Percentiles rank a stretch among this genome's conserved stretches.
These are phyloP conservation scores for Theileria luwenshuni DNA, from an alignment of 169 alveolate species.

Conservation along the genomic window DNA sequence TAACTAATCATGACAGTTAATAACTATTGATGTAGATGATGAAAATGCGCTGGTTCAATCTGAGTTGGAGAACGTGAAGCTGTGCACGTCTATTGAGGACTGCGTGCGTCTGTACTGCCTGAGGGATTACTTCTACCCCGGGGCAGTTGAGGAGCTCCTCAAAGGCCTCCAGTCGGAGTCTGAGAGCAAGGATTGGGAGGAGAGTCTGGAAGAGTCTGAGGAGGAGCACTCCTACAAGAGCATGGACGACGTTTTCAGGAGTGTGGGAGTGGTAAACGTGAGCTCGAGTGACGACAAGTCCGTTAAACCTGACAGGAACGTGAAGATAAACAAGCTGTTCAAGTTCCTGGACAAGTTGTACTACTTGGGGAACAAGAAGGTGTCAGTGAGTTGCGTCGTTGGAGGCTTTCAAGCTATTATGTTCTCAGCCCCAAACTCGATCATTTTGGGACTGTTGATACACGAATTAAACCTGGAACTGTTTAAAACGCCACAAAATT, in stretches of 20 bases:
- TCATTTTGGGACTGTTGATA: conserved; percentile 3
- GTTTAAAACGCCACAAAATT: background rate
- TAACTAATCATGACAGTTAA: background rate
- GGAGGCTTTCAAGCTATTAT: background rate
- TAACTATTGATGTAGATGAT: conserved; percentile 7
- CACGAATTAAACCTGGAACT: background rate
- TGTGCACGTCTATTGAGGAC: conserved; percentile 2
- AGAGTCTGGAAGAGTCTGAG: background rate
- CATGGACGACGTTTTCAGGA: background rate
- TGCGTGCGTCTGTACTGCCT: conserved; percentile 3
- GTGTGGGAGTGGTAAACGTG: conserved; percentile 1
- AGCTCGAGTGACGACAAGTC: background rate
- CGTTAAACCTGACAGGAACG: background rate
- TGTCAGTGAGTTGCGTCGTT: background rate
- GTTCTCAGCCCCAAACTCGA: background rate
- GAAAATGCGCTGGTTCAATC: conserved; percentile 9
- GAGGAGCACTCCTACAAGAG: background rate
- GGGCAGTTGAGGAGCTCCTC: background rate
- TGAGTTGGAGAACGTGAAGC: conserved; percentile 1
- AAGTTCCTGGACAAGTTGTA: background rate
- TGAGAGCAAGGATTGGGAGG: background rate
- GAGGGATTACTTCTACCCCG: conserved; percentile 1
- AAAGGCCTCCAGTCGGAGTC: background rate
- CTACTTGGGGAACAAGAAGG: background rate
- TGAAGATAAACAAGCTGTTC: background rate